Evolutionary conservation across 192 early-diverging fungal species (phyloP).

Genomic region (Umbelopsis vinacea): DNA sequence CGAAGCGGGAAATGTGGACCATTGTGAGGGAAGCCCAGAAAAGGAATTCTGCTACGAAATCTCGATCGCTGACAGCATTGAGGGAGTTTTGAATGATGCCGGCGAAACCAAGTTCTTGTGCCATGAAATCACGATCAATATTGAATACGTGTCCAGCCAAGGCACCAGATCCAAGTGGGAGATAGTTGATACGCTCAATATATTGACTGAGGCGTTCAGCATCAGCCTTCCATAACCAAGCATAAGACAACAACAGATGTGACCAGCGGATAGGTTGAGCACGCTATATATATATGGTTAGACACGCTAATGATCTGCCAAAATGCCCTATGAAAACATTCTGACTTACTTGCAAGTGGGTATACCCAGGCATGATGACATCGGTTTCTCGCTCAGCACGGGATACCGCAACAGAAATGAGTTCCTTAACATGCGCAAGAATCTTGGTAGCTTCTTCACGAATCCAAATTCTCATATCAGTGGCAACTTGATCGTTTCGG

Average conservation of each 20-base stretch:
- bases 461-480: slow-evolving; percentile 95
- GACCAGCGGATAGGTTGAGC: slow-evolving; percentile 99
- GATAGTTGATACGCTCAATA: slow-evolving; percentile 76
- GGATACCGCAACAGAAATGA: slow-evolving; percentile 72
- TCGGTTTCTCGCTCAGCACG: slow-evolving; percentile 91
- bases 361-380: slow-evolving; percentile 99
- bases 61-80: slow-evolving; percentile 91
- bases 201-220: slow-evolving; percentile 83
- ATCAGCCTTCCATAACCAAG: slow-evolving; percentile 90
- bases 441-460: slow-evolving; percentile 76
- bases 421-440: slow-evolving; percentile 69
- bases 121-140: slow-evolving; percentile 91
- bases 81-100: slow-evolving; percentile 89
- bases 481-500: slow-evolving; percentile 98
- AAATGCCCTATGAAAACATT: not conserved
- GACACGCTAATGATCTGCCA: not conserved
- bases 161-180: slow-evolving; percentile 93
- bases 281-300: slow-evolving; percentile 50
- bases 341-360: slow-evolving; percentile 83
- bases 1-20: slow-evolving; percentile 87
- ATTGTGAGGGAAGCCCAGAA: slow-evolving; percentile 93
- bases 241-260: slow-evolving; percentile 89
- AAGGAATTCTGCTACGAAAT: slow-evolving; percentile 97
- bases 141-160: slow-evolving; percentile 97
- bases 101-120: slow-evolving; percentile 86